Evolutionary conservation across 371 early-diverging fungal species (phyloP).

Genomic region (Actinomucor elegans): DNA sequence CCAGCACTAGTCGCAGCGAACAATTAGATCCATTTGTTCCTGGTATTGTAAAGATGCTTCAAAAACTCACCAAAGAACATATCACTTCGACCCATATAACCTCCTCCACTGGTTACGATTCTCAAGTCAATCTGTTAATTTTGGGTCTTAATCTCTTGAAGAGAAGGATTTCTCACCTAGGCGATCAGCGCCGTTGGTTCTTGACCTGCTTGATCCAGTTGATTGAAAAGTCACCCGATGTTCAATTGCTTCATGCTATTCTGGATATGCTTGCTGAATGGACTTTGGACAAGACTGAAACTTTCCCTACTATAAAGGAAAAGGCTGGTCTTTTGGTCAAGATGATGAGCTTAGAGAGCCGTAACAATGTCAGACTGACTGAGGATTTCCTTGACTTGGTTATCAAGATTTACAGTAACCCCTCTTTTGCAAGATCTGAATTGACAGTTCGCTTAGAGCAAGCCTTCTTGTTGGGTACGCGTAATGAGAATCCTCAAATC

Average conservation of each 20-base stretch:
- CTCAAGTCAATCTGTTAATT: conserved; percentile 64
- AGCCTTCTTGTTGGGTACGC: conserved; percentile 91
- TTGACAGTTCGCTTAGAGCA: conserved; percentile 90
- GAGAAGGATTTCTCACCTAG: conserved; percentile 74
- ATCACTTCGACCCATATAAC: conserved; percentile 35
- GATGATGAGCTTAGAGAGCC: conserved; percentile 82
- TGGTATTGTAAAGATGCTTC: conserved; percentile 83
- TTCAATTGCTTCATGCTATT: conserved; percentile 70
- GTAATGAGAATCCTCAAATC: conserved; percentile 72
- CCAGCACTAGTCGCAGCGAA: conserved; percentile 67
- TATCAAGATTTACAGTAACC: conserved; percentile 80
- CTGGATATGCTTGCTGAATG: conserved; percentile 84
- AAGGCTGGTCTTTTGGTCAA: conserved; percentile 88
- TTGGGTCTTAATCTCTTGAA: conserved; percentile 77
- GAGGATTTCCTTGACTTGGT: conserved; percentile 88
- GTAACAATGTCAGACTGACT: conserved; percentile 64
- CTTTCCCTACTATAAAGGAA: conserved; percentile 95
- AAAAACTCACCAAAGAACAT: conserved; percentile 84
- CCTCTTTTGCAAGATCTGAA: conserved; percentile 82
- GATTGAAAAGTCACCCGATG: conserved; percentile 81
- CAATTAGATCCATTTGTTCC: conserved; percentile 72
- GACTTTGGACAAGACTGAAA: conserved; percentile 75
- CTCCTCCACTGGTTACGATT: conserved; percentile 38
- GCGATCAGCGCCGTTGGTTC: conserved; percentile 87
- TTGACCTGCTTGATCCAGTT: conserved; percentile 77